Base-by-base conservation (phyloP, 164 flowering plant genomes). In the Platanus orientalis region DNA sequence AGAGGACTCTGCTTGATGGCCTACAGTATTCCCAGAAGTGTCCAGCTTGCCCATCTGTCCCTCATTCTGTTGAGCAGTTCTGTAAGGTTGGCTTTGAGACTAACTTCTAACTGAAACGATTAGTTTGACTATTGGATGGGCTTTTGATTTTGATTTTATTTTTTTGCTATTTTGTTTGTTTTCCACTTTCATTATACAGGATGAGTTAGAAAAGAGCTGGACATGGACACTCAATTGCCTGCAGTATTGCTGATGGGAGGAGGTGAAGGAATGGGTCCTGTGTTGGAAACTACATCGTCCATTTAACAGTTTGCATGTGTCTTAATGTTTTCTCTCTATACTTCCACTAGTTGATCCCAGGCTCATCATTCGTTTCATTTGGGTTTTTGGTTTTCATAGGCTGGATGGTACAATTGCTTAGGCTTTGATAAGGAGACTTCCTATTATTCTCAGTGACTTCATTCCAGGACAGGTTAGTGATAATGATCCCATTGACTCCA, bases 211-310 rank as follows among this genome's bases (percentile, higher is more conserved):
- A n/a, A n/a, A n/a, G n/a, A n/a, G n/a, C 88, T 93, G 12, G 86
- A 80, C 68, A 80, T 93, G 92, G 96, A 90, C 40, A 85, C 81
- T 14, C 25, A n/a, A n/a, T n/a, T n/a, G n/a, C n/a, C n/a, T n/a
- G n/a, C n/a, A n/a, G n/a, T n/a, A n/a, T n/a, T n/a, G 71, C 76
- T 93, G 60, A 93, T 93, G 98, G 98, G 96, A 75, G 98, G 98
- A n/a, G 98, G 97, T 21, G 98, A 93, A 81, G 97, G 98, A n/a
- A 90, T 88, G 97, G 98, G 98, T 42, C 98, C n/a, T n/a, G 97
- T 32, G 98, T 90, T 81, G 80, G 20, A 42, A 1, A 57, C 12
- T n/a, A 4, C 24, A 49, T 61, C 51, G 21, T 16, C 21, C 14
- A 19, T 24, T 61, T 26, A 20, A 30, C 3, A 54, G 26, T 17